These are phyloP conservation scores for Cerrena zonata DNA, from an alignment of 1,284 basidiomycete genomes.

Conservation along the genomic window DNA sequence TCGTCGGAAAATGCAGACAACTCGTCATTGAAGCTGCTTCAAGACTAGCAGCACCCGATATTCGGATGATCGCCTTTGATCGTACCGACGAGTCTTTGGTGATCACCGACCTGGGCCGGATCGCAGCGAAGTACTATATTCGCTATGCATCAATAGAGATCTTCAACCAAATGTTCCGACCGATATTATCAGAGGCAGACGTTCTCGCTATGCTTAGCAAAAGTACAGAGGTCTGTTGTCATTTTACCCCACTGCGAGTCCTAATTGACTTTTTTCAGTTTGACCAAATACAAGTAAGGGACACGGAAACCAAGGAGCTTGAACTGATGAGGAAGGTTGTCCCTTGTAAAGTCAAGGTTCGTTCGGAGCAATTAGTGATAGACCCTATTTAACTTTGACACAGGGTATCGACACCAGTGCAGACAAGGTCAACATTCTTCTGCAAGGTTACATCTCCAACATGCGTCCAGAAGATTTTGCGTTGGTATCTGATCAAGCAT, in stretches of 20 bases:
- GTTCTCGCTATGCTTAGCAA: constrained; percentile 80
- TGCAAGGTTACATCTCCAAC: constrained; percentile 87
- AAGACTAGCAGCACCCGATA: constrained; percentile 64
- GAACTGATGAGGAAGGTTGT: constrained; percentile 63
- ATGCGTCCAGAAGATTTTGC: constrained; percentile 89
- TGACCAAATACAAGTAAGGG: constrained; percentile 89
- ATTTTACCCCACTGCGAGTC: constrained; percentile 1
- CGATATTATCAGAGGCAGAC: constrained; percentile 91
- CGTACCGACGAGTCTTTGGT: constrained; percentile 56
- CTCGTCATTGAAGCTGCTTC: constrained; percentile 71
- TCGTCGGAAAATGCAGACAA: constrained; percentile 70
- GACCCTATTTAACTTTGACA: neutral
- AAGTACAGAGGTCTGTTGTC: constrained; percentile 76
- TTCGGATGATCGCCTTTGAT: constrained; percentile 83
- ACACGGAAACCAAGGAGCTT: constrained; percentile 84
- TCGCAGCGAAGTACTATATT: constrained; percentile 96
- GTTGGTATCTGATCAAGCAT: constrained; percentile 90
- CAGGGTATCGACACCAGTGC: constrained; percentile 71
- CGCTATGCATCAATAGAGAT: constrained; percentile 82
- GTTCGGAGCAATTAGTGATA: constrained; percentile 8
- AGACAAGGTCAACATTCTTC: constrained; percentile 92
- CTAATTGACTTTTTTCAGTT: constrained; percentile 50
- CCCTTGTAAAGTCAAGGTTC: constrained; percentile 76
- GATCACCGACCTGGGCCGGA: constrained; percentile 85
- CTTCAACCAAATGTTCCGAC: constrained; percentile 80